phyloP scores from a whole-genome alignment of 768 basidiomycete genomes.

The Lactarius quietus region DNA sequence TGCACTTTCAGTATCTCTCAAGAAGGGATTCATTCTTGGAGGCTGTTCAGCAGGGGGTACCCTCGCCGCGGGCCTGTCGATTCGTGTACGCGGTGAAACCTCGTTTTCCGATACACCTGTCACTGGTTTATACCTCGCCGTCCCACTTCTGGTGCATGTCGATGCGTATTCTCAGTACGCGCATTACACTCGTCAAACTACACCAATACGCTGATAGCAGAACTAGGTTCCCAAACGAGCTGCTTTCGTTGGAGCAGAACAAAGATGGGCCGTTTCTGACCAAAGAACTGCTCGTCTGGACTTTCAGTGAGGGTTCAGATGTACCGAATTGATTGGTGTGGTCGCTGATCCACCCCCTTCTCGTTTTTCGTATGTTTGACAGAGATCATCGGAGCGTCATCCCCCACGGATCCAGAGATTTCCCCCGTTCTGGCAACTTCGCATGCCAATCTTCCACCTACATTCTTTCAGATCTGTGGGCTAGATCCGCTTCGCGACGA shows the following conservation, averaged over 20 bases:
- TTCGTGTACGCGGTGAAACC: conserved; percentile 28
- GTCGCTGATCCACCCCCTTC: background rate
- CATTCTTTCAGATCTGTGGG: conserved; percentile 2
- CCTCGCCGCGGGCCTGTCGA: conserved; percentile 27
- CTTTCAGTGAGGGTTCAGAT: background rate
- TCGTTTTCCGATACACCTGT: conserved; percentile 24
- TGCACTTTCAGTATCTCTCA: conserved; percentile 19
- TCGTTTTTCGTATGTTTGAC: background rate
- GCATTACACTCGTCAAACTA: background rate
- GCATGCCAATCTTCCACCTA: conserved; percentile 4
- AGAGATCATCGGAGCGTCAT: background rate
- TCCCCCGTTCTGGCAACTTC: conserved; percentile 9
- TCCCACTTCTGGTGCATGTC: conserved; percentile 27
- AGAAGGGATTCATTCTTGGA: conserved; percentile 30
- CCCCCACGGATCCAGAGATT: conserved; percentile 1
- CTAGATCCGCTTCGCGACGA: conserved; percentile 16
- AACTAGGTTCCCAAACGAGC: conserved; percentile 1
- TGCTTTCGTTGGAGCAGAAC: conserved; percentile 13
- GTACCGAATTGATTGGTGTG: background rate
- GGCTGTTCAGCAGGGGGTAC: conserved; percentile 31
- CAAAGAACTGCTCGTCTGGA: background rate
- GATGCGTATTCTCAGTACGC: conserved; percentile 25
- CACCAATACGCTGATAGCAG: background rate
- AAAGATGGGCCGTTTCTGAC: background rate
- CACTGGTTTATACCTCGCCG: conserved; percentile 29